phyloP scores from a whole-genome alignment of 169 alveolate genomes.

The Cyclospora cayetanensis region DNA sequence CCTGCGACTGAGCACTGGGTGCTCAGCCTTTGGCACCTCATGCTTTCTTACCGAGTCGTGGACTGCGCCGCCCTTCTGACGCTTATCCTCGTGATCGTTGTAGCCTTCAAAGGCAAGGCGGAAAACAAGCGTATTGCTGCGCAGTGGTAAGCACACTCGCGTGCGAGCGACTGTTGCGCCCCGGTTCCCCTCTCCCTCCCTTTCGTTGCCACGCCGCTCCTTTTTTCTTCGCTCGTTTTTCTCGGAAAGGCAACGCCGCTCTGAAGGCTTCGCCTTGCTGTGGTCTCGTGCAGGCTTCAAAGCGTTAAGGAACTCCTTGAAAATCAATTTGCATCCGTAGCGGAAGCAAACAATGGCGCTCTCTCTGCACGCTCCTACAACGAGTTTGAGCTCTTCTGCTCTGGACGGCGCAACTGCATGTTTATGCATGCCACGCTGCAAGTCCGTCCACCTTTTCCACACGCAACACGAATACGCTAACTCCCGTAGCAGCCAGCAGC shows the following conservation, averaged over 20 bases:
- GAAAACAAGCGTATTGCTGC: not conserved
- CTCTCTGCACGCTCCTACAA: not conserved
- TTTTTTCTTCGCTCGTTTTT: not conserved
- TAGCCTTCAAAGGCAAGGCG: not conserved
- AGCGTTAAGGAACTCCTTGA: not conserved
- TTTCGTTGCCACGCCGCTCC: not conserved
- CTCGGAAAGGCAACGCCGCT: not conserved
- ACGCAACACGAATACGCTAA: too few relatives aligned
- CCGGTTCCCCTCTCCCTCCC: not conserved
- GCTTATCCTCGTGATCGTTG: not conserved
- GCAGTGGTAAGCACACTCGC: not conserved
- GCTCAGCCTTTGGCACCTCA: not conserved
- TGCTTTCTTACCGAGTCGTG: not conserved
- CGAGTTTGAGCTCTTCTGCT: not conserved
- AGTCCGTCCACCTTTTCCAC: not conserved
- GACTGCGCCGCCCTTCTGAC: not conserved
- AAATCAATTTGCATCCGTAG: not conserved
- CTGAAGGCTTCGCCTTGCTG: not conserved
- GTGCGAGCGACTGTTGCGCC: not conserved
- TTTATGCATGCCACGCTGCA: not conserved
- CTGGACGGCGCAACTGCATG: conserved; percentile 24
- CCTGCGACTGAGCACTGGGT: not conserved
- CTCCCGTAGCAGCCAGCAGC: too few relatives aligned
- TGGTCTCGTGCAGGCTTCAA: not conserved
- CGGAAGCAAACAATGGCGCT: not conserved